Evolutionary conservation across 371 early-diverging fungal species (phyloP).

Genomic region (Rhizopus microsporus): DNA sequence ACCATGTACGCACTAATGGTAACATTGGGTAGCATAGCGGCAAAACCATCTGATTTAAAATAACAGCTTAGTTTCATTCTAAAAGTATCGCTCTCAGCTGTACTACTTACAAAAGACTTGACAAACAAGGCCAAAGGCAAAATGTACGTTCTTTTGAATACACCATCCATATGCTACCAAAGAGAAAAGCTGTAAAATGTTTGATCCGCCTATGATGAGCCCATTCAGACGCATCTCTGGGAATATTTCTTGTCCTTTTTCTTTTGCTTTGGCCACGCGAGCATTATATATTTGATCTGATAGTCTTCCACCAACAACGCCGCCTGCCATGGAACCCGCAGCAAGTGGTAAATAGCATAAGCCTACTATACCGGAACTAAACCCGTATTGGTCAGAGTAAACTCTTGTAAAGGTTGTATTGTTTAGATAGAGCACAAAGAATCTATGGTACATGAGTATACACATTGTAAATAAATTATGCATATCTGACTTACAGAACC

Average conservation of each 20-base stretch:
- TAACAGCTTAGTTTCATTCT: not conserved
- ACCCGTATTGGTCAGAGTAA: slow-evolving; percentile 34
- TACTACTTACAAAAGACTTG: slow-evolving; percentile 36
- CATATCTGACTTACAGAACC: slow-evolving; percentile 31
- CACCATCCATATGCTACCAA: slow-evolving; percentile 48
- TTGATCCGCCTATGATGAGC: slow-evolving; percentile 17
- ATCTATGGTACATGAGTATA: slow-evolving; percentile 14
- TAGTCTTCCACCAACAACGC: slow-evolving; percentile 34
- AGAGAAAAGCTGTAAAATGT: slow-evolving; percentile 21
- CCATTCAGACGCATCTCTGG: slow-evolving; percentile 49
- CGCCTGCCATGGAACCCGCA: slow-evolving; percentile 34
- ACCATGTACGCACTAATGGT: slow-evolving; percentile 43
- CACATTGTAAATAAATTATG: not conserved
- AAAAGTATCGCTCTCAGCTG: not conserved
- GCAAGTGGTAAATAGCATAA: slow-evolving; percentile 40
- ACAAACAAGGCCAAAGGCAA: slow-evolving; percentile 36
- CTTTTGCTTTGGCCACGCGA: slow-evolving; percentile 25
- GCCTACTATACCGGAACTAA: slow-evolving; percentile 34
- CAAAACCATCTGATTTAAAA: slow-evolving; percentile 29
- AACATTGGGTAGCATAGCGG: slow-evolving; percentile 39
- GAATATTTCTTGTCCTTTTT: slow-evolving; percentile 11
- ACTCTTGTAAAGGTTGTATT: slow-evolving; percentile 39
- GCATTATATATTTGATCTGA: slow-evolving; percentile 34
- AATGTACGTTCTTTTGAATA: slow-evolving; percentile 40
- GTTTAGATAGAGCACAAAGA: slow-evolving; percentile 31